Conservation (phyloP, 1,284 basidiomycete species). For the Rhizopogon parksii region DNA sequence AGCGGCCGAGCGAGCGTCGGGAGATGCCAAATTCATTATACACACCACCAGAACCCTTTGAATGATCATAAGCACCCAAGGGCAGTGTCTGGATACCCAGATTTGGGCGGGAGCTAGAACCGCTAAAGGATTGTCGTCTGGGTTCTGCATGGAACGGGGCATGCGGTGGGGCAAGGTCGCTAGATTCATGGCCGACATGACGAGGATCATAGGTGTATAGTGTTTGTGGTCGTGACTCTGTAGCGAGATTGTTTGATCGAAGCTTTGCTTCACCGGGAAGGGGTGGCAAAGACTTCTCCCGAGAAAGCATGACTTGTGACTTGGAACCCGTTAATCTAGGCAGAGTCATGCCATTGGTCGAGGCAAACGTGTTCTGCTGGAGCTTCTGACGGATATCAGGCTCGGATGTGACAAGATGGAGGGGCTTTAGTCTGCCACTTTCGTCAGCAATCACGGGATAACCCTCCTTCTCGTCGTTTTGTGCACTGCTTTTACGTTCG, state of each 20-base stretch:
- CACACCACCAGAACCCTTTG: slow-evolving; percentile 28
- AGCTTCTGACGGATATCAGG: slow-evolving; percentile 49
- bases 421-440: slow-evolving; percentile 30
- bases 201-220: slow-evolving; percentile 56
- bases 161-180: slow-evolving; percentile 52
- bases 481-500: slow-evolving; percentile 33
- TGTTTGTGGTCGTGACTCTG: slow-evolving; percentile 55
- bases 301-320: slow-evolving; percentile 33
- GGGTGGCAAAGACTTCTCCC: slow-evolving; percentile 73
- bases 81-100: slow-evolving; percentile 44
- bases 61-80: slow-evolving; percentile 24
- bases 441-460: slow-evolving; percentile 27
- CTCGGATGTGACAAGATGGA: slow-evolving; percentile 50
- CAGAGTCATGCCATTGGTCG: slow-evolving; percentile 26
- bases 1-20: slow-evolving; percentile 49
- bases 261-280: slow-evolving; percentile 52
- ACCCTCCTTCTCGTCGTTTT: slow-evolving; percentile 33
- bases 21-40: slow-evolving; percentile 67
- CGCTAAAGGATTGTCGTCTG: slow-evolving; percentile 70
- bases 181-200: slow-evolving; percentile 32
- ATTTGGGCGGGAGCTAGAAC: slow-evolving; percentile 50
- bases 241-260: slow-evolving; percentile 28
- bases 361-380: slow-evolving; percentile 29
- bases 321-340: slow-evolving; percentile 26
- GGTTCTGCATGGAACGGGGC: slow-evolving; percentile 57